A percentile compares a stretch with the other conserved stretches of the same genome.
phyloP scores from a whole-genome alignment of 768 basidiomycete species.

The Russula virescens region DNA sequence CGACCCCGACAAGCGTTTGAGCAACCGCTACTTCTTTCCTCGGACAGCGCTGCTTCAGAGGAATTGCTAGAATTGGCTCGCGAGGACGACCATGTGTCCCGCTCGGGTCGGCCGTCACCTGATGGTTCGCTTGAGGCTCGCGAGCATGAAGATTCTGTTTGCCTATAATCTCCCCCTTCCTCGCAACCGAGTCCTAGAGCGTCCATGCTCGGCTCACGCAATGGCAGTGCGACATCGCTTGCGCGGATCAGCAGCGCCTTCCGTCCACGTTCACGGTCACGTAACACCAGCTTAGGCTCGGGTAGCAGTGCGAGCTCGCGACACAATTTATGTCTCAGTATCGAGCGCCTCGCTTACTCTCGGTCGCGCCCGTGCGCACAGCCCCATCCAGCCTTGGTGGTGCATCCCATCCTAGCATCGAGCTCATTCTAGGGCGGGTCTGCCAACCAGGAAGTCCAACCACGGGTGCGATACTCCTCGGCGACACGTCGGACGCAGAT shows the following conservation, averaged over 20 bases:
- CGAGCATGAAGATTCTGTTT: constrained; percentile 59
- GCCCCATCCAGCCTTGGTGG: constrained; percentile 57
- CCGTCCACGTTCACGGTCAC: constrained; percentile 18
- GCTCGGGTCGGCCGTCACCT: constrained; percentile 35
- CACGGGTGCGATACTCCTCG: background rate
- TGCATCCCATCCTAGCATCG: constrained; percentile 56
- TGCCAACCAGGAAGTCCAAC: background rate
- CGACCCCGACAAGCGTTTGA: constrained; percentile 22
- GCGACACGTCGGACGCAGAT: constrained; percentile 38
- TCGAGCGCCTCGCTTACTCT: constrained; percentile 27
- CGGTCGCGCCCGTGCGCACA: constrained; percentile 56
- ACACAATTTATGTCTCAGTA: constrained; percentile 27
- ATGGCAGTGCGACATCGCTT: constrained; percentile 40
- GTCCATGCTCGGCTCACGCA: constrained; percentile 40
- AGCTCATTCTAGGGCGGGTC: constrained; percentile 39
- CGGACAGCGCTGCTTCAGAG: constrained; percentile 6
- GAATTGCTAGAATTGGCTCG: constrained; percentile 14
- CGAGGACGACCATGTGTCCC: constrained; percentile 25
- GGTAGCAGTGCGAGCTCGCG: constrained; percentile 26
- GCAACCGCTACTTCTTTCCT: constrained; percentile 15
- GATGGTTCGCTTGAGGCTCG: constrained; percentile 51
- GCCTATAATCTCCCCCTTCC: constrained; percentile 43
- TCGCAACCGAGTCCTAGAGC: constrained; percentile 44
- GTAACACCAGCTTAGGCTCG: constrained; percentile 20
- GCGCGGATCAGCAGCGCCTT: constrained; percentile 34